phyloP scores from a whole-genome alignment of 495 filamentous ascomycete genomes.

The Friedmanniomyces endolithicus region DNA sequence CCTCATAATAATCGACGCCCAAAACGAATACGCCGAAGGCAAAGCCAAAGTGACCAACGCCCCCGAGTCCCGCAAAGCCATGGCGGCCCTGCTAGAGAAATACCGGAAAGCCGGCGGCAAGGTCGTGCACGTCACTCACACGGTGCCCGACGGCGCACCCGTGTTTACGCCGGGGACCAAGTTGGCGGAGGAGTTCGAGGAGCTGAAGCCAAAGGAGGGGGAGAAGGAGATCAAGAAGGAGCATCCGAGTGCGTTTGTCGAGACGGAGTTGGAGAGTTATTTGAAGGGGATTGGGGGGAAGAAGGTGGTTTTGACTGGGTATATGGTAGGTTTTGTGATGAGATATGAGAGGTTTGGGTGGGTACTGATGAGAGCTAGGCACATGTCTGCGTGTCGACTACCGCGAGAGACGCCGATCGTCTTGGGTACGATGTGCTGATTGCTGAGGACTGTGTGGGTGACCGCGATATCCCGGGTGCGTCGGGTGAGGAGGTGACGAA shows the following conservation, averaged over 20 bases:
- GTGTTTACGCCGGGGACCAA: conserved; percentile 46
- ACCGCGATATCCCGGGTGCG: conserved; percentile 44
- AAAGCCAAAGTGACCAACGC: conserved; percentile 39
- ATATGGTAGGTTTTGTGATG: conserved; percentile 29
- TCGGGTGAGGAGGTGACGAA: conserved; percentile 26
- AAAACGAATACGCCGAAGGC: conserved; percentile 48
- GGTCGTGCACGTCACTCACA: conserved; percentile 47
- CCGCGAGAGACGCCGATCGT: conserved; percentile 42
- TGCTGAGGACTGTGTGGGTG: conserved; percentile 44
- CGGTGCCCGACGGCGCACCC: conserved; percentile 43
- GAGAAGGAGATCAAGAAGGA: conserved; percentile 40
- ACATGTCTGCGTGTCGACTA: conserved; percentile 51
- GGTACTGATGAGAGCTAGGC: conserved; percentile 30
- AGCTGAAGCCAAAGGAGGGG: conserved; percentile 35
- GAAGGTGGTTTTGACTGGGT: conserved; percentile 42
- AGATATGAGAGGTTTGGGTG: not conserved
- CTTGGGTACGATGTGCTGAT: conserved; percentile 48
- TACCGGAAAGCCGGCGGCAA: conserved; percentile 40
- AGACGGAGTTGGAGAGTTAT: conserved; percentile 36
- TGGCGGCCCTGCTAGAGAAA: conserved; percentile 36
- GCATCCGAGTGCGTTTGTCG: conserved; percentile 36
- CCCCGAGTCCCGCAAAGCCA: conserved; percentile 34
- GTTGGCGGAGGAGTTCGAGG: conserved; percentile 42
- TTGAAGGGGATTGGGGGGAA: conserved; percentile 30
- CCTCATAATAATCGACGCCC: conserved; percentile 54